Conservation (phyloP, 257 asterid genomes). For the Nemophila menziesii region DNA sequence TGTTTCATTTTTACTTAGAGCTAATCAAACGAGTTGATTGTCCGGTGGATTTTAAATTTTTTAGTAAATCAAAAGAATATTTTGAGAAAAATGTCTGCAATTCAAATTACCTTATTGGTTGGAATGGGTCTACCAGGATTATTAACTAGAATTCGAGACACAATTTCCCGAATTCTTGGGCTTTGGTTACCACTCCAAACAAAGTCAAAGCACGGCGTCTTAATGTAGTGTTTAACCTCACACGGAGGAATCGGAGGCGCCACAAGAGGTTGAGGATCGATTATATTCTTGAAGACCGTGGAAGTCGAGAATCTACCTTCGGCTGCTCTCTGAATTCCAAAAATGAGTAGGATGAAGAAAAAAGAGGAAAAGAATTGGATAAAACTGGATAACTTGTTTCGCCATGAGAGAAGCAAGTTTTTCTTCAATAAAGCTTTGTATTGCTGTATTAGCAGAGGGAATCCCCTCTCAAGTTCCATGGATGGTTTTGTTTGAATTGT, state of each 20-base stretch:
- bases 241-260: slow-evolving; percentile 67
- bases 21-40: too few species aligned
- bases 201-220: slow-evolving; percentile 68
- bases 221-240: slow-evolving; percentile 46
- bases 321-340: slow-evolving; percentile 57
- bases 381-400: slow-evolving; percentile 67
- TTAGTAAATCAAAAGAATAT: too few species aligned
- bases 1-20: too few species aligned
- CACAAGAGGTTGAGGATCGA: slow-evolving; percentile 38
- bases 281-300: slow-evolving; percentile 27
- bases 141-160: slow-evolving; percentile 41
- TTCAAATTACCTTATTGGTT: slow-evolving; percentile 40
- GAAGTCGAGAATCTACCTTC: slow-evolving; percentile 47
- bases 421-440: slow-evolving; percentile 48
- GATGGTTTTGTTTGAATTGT: neutral
- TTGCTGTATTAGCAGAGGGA: slow-evolving; percentile 47
- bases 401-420: slow-evolving; percentile 56
- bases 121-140: slow-evolving; percentile 76
- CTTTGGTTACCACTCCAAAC: slow-evolving; percentile 75
- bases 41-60: too few species aligned
- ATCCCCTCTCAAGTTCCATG: slow-evolving; percentile 56
- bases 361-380: slow-evolving; percentile 67
- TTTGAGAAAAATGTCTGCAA: too few species aligned
- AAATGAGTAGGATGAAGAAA: slow-evolving; percentile 69
- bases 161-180: slow-evolving; percentile 39